Evolutionary conservation across 495 filamentous ascomycete species (phyloP), one percentile per base, ranked within the genome.

Genomic region (Penicillium egyptiacum): DNA sequence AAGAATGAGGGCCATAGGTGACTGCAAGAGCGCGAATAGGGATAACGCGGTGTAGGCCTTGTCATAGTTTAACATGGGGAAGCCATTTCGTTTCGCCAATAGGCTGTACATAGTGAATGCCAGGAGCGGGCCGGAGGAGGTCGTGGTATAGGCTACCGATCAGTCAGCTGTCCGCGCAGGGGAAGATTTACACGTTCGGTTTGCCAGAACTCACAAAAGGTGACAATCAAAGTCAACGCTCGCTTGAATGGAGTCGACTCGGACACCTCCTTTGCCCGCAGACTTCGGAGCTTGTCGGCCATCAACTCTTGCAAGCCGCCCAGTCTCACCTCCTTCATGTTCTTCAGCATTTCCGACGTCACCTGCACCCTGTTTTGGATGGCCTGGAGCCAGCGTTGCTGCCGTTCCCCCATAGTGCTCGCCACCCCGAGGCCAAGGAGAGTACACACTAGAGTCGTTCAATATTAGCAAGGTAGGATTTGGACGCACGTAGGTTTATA

Each of bases 241-340:
- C 39, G 14, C 17, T 41, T 41, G 39, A 41, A 41, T 5, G 39
- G 39, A 1, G 39, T 41, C n/a, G 39, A 41, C 39, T 41, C n/a
- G 8, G 39, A 41, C 8, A 41, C n/a, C n/a, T 41, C 39, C 20
- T 17, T 19, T 19, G 39, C 14, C 4, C 39, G 39, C 10, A 41
- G n/a, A 17, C 39, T 16, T 5, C 39, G 39, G n/a, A 41, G n/a
- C 39, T 41, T 41, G 39, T 41, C 39, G 4, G 39, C 39, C 39
- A 59, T 52, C 22, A 65, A 37, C 42, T 57, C 53, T 2, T 61
- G 62, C 12, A 67, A 60, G 2, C 66, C 50, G 14, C 66, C 57
- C 28, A 66, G 14, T 17, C 39, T 41, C 14, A 41, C 39, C 39
- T 41, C 39, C n/a, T 41, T 41, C 39, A 41, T 41, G 39, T 9